Conservation (phyloP, 768 basidiomycete genomes). For the Tulasnella calospora region DNA sequence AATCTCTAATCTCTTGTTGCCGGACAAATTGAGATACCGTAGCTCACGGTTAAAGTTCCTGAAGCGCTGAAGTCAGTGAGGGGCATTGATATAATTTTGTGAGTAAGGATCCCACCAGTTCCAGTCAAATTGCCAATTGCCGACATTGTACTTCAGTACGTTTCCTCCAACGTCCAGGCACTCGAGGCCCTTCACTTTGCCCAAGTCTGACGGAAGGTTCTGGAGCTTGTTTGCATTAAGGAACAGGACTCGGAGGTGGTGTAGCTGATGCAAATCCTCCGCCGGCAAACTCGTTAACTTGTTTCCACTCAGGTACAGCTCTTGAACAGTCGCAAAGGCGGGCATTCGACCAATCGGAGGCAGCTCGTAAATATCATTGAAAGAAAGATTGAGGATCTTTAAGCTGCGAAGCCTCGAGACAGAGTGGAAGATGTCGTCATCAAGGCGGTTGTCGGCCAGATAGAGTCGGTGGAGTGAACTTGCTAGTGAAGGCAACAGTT, state of each 20-base stretch:
- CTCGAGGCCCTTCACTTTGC: slow-evolving; percentile 69
- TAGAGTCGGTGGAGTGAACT: slow-evolving; percentile 71
- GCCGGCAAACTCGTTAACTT: slow-evolving; percentile 83
- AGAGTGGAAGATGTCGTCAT: slow-evolving; percentile 70
- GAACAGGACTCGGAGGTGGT: slow-evolving; percentile 66
- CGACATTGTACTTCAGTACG: slow-evolving; percentile 90
- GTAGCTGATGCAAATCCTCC: slow-evolving; percentile 75
- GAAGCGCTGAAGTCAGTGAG: not conserved
- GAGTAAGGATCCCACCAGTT: slow-evolving; percentile 67
- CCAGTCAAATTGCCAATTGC: slow-evolving; percentile 99
- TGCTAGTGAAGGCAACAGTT: slow-evolving; percentile 53
- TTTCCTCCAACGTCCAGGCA: slow-evolving; percentile 93
- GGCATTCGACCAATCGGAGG: slow-evolving; percentile 65
- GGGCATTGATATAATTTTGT: not conserved
- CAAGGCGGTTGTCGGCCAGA: slow-evolving; percentile 83
- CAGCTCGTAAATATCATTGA: slow-evolving; percentile 89
- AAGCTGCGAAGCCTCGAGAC: slow-evolving; percentile 74
- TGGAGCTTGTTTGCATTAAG: slow-evolving; percentile 92
- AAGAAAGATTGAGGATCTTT: slow-evolving; percentile 80
- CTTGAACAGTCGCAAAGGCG: slow-evolving; percentile 62
- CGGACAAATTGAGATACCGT: slow-evolving; percentile 91
- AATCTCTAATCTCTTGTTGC: slow-evolving; percentile 94
- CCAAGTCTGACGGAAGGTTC: slow-evolving; percentile 85
- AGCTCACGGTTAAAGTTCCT: slow-evolving; percentile 97
- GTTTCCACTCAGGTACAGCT: slow-evolving; percentile 94